A percentile compares a stretch with the other conserved stretches of the same genome.
These are phyloP conservation scores for Plantago coronopus DNA, from an alignment of 305 asterid species.

Conservation along the genomic window DNA sequence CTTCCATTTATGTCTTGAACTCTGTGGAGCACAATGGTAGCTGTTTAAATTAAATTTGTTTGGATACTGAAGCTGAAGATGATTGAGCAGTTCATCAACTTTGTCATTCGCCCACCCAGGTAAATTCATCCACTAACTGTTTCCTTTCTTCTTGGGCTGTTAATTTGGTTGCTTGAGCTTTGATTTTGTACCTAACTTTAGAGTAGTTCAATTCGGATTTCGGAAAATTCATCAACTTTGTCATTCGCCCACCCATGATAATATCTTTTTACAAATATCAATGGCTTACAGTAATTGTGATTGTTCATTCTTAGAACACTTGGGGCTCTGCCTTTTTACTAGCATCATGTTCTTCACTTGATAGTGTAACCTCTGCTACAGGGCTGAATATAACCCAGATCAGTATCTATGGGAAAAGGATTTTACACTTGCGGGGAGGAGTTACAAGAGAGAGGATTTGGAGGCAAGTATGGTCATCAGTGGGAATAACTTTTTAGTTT, in stretches of 20 bases:
- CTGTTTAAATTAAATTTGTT: constrained; percentile 29
- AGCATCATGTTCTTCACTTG: constrained; percentile 13
- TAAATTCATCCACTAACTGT: constrained; percentile 18
- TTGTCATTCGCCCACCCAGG: constrained; percentile 99
- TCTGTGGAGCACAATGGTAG: constrained; percentile 19
- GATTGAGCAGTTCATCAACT: constrained; percentile 96
- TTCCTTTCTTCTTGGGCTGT: background rate
- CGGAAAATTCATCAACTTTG: constrained; percentile 85
- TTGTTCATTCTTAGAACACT: constrained; percentile 11
- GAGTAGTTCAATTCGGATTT: background rate
- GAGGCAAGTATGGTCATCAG: constrained; percentile 97
- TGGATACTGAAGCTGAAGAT: constrained; percentile 36
- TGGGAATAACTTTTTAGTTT: constrained; percentile 28
- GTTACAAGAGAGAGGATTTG: constrained; percentile 81
- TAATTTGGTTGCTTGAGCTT: background rate
- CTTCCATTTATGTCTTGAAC: constrained; percentile 23
- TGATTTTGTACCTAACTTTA: background rate
- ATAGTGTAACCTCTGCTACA: constrained; percentile 27
- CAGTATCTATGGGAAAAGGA: constrained; percentile 93
- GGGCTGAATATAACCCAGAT: constrained; percentile 98
- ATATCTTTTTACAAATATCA: constrained; percentile 2
- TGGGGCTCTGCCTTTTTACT: constrained; percentile 15
- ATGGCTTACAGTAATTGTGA: background rate
- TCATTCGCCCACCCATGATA: constrained; percentile 77
- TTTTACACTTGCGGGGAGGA: constrained; percentile 81